phyloP scores from a whole-genome alignment of 495 filamentous ascomycete genomes.

The Penicillium verhagenii region DNA sequence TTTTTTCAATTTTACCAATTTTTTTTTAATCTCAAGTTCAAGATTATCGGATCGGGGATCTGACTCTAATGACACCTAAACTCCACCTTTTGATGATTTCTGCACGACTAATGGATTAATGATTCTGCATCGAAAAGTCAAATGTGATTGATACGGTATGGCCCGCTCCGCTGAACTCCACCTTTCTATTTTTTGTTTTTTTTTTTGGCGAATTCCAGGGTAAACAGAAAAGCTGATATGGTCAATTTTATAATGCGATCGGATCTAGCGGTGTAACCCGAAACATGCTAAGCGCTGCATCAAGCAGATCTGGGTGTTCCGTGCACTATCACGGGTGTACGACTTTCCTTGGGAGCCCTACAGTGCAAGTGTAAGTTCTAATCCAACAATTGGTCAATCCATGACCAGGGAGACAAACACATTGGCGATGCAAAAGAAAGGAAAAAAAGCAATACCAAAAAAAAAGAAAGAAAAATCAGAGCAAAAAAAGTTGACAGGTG shows the following conservation, averaged over 20 bases:
- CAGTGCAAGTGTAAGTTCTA: no score
- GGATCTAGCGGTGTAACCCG: slow-evolving; percentile 33
- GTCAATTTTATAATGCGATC: slow-evolving; percentile 7
- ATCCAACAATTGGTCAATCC: not conserved
- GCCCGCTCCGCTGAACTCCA: not conserved
- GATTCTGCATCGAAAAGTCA: slow-evolving; percentile 17
- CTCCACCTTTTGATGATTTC: slow-evolving; percentile 2
- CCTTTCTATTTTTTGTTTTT: no score
- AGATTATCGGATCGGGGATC: slow-evolving; percentile 7
- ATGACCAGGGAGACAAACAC: no score
- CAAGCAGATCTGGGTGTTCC: slow-evolving; percentile 4
- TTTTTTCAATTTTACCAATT: no score
- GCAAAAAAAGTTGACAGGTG: slow-evolving; percentile 13
- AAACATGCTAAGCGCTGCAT: slow-evolving; percentile 13
- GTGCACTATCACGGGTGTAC: slow-evolving; percentile 2
- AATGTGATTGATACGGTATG: slow-evolving; percentile 23
- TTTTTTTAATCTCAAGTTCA: no score
- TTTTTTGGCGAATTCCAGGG: no score
- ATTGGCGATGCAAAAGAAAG: no score
- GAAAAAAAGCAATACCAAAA: no score
- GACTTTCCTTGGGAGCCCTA: no score
- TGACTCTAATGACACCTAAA: slow-evolving; percentile 6
- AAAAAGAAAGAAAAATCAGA: no score
- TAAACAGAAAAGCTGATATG: no score
- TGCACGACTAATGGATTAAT: slow-evolving; percentile 14